These are phyloP conservation scores for Silene uniflora DNA, from an alignment of 148 eudicot species.

Conservation along the genomic window DNA sequence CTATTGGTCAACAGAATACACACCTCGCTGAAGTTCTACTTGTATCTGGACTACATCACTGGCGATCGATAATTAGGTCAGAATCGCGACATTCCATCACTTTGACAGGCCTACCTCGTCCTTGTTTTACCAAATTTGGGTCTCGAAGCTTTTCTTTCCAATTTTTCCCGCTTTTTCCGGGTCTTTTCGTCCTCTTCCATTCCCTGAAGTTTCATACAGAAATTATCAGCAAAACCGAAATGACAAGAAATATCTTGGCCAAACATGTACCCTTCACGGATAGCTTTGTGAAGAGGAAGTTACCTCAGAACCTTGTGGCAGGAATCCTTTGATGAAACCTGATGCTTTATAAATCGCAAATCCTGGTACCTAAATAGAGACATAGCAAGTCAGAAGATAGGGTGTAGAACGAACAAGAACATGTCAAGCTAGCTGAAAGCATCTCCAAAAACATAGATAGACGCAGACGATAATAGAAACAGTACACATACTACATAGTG, in stretches of 20 bases:
- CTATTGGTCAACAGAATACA: background rate
- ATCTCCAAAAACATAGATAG: background rate
- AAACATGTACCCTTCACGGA: background rate
- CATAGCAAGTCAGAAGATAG: slow-evolving; percentile 6
- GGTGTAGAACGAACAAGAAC: background rate
- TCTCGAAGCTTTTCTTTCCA: slow-evolving; percentile 69
- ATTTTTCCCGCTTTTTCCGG: slow-evolving; percentile 62
- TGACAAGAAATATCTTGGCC: background rate
- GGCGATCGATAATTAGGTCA: background rate
- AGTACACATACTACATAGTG: background rate
- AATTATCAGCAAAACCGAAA: background rate
- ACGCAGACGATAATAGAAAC: background rate
- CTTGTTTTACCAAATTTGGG: slow-evolving; percentile 50
- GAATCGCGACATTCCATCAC: background rate
- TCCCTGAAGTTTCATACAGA: slow-evolving; percentile 35
- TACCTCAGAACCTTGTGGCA: slow-evolving; percentile 74
- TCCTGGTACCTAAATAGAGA: slow-evolving; percentile 69
- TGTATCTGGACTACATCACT: slow-evolving; percentile 8
- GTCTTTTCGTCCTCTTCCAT: slow-evolving; percentile 64
- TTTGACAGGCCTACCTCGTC: slow-evolving; percentile 32
- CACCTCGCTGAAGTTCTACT: slow-evolving; percentile 6
- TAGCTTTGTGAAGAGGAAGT: background rate
- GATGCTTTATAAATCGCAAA: slow-evolving; percentile 63
- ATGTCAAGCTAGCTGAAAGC: background rate
- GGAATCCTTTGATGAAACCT: slow-evolving; percentile 63